Conservation (phyloP, 768 basidiomycete genomes). For the Porphyrellus cyaneotinctus region DNA sequence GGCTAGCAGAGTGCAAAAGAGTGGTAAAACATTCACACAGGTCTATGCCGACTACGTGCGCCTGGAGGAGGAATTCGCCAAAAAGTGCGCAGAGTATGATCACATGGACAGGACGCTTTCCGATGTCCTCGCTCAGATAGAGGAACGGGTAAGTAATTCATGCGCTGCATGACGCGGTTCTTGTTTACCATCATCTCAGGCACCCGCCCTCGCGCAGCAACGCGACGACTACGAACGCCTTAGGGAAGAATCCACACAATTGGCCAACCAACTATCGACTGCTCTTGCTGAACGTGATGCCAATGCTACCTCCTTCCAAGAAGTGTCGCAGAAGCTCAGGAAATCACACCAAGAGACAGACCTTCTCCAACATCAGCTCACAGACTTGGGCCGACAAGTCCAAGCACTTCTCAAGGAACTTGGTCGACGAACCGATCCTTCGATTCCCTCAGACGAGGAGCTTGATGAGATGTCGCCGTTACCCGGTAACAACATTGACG, state of each 20-base stretch:
- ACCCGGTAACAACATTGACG: conserved; percentile 58
- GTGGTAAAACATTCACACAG: conserved; percentile 89
- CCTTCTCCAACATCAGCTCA: conserved; percentile 69
- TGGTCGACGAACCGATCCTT: conserved; percentile 77
- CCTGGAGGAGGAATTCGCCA: conserved; percentile 76
- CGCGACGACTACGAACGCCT: conserved; percentile 84
- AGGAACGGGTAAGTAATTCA: conserved; percentile 63
- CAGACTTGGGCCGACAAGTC: conserved; percentile 82
- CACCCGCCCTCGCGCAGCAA: conserved; percentile 87
- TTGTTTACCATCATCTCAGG: conserved; percentile 42
- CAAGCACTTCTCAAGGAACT: conserved; percentile 76
- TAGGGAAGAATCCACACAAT: conserved; percentile 71
- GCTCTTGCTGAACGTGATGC: conserved; percentile 74
- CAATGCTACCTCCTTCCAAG: conserved; percentile 50
- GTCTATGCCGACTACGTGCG: conserved; percentile 89
- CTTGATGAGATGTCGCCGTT: conserved; percentile 42
- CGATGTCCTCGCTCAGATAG: conserved; percentile 81
- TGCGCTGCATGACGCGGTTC: background rate
- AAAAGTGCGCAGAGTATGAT: conserved; percentile 77
- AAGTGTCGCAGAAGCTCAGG: conserved; percentile 57
- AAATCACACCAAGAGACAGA: conserved; percentile 59
- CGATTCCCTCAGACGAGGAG: conserved; percentile 69
- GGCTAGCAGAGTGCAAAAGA: conserved; percentile 75
- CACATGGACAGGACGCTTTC: conserved; percentile 80
- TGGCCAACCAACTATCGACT: conserved; percentile 74